Percentiles rank a stretch among this genome's conserved stretches.
Conservation (phyloP, 2,329 filamentous ascomycete genomes). For the Didymella segeticola region DNA sequence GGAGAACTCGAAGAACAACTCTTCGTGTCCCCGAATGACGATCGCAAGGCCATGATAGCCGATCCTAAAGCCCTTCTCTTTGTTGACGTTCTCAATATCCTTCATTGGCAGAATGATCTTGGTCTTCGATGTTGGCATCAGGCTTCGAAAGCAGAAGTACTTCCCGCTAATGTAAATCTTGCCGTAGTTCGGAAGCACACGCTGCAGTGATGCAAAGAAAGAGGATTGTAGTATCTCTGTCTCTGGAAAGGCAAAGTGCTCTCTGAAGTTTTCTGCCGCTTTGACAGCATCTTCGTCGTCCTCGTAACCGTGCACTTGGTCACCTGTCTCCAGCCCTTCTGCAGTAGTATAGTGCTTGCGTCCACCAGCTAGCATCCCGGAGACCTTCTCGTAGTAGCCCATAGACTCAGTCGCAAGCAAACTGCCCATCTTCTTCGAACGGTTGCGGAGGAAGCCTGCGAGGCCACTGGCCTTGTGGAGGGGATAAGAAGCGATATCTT, state of each 20-base stretch:
- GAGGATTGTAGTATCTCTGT: conserved; percentile 85
- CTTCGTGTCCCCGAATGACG: conserved; percentile 93
- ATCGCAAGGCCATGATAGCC: conserved; percentile 89
- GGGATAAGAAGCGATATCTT: conserved; percentile 74
- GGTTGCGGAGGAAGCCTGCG: conserved; percentile 80
- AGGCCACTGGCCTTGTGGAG: conserved; percentile 83
- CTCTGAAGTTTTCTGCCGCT: conserved; percentile 74
- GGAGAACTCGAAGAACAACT: conserved; percentile 94
- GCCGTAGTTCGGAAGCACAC: conserved; percentile 89
- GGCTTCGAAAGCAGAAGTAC: conserved; percentile 90
- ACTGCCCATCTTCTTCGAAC: conserved; percentile 80
- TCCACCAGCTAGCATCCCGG: conserved; percentile 94
- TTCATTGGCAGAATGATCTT: conserved; percentile 90
- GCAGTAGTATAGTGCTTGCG: conserved; percentile 85
- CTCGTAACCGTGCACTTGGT: conserved; percentile 63
- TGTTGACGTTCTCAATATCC: conserved; percentile 91
- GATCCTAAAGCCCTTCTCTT: conserved; percentile 93
- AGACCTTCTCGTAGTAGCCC: conserved; percentile 96
- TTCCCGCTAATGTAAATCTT: conserved; percentile 93
- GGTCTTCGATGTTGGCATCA: conserved; percentile 86
- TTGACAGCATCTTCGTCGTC: conserved; percentile 62
- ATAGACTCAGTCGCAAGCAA: conserved; percentile 89
- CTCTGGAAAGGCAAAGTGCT: conserved; percentile 87
- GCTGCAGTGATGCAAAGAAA: conserved; percentile 90
- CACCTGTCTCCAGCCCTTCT: conserved; percentile 69